Conservation (phyloP, 257 asterid species). For the Solanum arcanum region DNA sequence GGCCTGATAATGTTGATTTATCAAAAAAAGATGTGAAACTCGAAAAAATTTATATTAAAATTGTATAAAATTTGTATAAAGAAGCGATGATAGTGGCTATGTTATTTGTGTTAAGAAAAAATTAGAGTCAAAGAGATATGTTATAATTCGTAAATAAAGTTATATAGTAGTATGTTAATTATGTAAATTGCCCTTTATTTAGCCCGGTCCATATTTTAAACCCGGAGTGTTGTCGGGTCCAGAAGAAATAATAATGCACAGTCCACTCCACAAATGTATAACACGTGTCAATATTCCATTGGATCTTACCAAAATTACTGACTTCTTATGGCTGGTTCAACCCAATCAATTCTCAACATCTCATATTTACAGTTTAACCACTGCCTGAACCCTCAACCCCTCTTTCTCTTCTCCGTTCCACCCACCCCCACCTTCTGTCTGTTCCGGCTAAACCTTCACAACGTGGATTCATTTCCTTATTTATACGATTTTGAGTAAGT, state of each 20-base stretch:
- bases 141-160: too few relatives aligned
- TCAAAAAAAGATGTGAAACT: too few relatives aligned
- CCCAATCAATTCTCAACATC: background rate
- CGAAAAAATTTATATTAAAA: too few relatives aligned
- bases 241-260: background rate
- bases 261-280: background rate
- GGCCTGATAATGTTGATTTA: too few relatives aligned
- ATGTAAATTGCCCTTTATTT: too few relatives aligned
- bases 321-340: background rate
- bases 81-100: too few relatives aligned
- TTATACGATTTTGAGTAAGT: background rate
- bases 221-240: background rate
- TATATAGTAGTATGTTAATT: too few relatives aligned
- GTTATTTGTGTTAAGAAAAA: too few relatives aligned
- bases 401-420: background rate
- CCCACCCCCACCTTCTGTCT: background rate
- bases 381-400: conserved; percentile 5
- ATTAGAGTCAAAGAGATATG: too few relatives aligned
- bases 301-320: background rate
- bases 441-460: background rate
- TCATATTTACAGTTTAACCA: background rate
- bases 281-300: background rate
- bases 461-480: background rate
- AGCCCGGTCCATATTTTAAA: background rate
- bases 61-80: too few relatives aligned